Percentiles rank a stretch among this genome's conserved stretches.
phyloP scores from a whole-genome alignment of 306 rosid species.

The Elaeagnus macrophylla region DNA sequence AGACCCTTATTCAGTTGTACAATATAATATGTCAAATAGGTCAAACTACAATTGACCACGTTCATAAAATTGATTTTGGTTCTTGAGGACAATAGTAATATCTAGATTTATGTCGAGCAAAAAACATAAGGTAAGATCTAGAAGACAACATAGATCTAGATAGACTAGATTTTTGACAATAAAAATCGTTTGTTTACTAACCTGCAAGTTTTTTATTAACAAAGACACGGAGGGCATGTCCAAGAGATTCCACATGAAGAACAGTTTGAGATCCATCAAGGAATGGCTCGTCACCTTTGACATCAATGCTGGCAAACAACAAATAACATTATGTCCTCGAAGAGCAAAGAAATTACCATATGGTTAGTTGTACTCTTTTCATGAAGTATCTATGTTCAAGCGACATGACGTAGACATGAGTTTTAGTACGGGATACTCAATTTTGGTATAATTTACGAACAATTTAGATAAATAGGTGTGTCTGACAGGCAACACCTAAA shows the following conservation, averaged over 20 bases:
- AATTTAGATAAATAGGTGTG: no score
- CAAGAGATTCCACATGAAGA: constrained; percentile 88
- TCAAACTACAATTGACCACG: no score
- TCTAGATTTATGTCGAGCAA: background rate
- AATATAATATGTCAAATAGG: no score
- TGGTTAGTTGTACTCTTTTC: no score
- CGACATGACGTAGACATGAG: no score
- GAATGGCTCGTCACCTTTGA: constrained; percentile 33
- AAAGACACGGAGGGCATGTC: constrained; percentile 75
- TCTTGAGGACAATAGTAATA: no score
- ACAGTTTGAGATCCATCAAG: constrained; percentile 31
- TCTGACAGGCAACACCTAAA: no score
- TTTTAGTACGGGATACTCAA: no score
- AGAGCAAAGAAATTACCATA: background rate
- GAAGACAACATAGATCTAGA: background rate
- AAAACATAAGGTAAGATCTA: background rate
- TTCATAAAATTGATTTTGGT: no score
- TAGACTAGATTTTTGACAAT: background rate
- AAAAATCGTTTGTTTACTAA: constrained; percentile 9
- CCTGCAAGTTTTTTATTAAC: constrained; percentile 73
- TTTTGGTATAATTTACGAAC: no score
- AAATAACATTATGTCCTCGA: constrained; percentile 2
- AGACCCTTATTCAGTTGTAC: no score
- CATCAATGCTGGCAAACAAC: constrained; percentile 35
- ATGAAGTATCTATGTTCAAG: no score